phyloP scores from a whole-genome alignment of 2,329 filamentous ascomycete genomes.

The Sclerotinia glacialis region DNA sequence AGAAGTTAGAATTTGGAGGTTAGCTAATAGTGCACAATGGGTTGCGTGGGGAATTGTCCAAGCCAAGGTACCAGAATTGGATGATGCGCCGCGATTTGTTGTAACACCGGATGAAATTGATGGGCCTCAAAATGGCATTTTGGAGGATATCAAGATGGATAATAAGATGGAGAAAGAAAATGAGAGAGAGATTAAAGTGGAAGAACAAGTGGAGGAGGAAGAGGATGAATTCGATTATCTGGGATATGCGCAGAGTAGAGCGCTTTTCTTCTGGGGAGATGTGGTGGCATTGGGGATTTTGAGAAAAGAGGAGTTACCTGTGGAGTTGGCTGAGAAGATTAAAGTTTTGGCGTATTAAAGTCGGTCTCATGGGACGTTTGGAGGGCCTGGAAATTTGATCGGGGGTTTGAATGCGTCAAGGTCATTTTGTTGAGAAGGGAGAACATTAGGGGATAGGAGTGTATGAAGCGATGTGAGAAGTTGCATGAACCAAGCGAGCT shows the following conservation, averaged over 20 bases:
- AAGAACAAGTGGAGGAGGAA: slow-evolving; percentile 34
- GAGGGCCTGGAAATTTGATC: background rate
- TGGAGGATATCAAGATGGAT: background rate
- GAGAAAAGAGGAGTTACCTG: slow-evolving; percentile 71
- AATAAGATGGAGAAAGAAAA: slow-evolving; percentile 13
- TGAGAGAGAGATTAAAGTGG: slow-evolving; percentile 25
- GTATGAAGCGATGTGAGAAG: no score
- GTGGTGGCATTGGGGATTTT: slow-evolving; percentile 74
- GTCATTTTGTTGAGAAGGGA: background rate
- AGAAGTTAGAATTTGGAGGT: slow-evolving; percentile 81
- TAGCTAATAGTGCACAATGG: slow-evolving; percentile 87
- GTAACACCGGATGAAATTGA: slow-evolving; percentile 12
- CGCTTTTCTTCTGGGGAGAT: slow-evolving; percentile 94
- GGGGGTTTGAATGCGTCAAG: background rate
- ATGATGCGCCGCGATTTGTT: slow-evolving; percentile 20
- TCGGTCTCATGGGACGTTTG: no score
- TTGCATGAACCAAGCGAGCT: no score
- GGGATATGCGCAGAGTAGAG: slow-evolving; percentile 83
- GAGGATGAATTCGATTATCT: slow-evolving; percentile 90
- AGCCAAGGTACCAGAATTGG: slow-evolving; percentile 74
- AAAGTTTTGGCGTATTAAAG: slow-evolving; percentile 66
- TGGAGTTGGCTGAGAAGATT: slow-evolving; percentile 58
- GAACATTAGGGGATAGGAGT: background rate
- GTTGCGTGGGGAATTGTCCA: slow-evolving; percentile 96
- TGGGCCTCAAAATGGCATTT: slow-evolving; percentile 5